Percentiles rank a stretch among this genome's conserved stretches.
Evolutionary conservation across 1,284 basidiomycete genomes (phyloP).

Genomic region (Irpex sp.): DNA sequence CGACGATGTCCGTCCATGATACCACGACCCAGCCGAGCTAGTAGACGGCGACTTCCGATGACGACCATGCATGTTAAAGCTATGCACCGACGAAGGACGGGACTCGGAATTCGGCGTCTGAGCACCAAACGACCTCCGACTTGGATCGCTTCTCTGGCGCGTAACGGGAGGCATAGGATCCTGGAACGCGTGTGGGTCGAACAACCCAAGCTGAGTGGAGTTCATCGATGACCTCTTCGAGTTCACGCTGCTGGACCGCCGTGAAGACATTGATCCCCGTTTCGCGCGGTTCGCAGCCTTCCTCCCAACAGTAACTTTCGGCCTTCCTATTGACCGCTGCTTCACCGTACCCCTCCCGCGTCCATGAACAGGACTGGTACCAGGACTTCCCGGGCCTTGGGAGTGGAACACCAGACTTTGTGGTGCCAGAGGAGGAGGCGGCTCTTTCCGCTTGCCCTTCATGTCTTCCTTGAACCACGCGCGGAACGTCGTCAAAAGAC

Average conservation of each 20-base stretch:
- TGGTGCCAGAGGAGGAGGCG: slow-evolving; percentile 16
- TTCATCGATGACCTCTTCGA: slow-evolving; percentile 70
- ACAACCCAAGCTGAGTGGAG: slow-evolving; percentile 54
- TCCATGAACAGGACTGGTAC: slow-evolving; percentile 20
- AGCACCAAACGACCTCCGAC: slow-evolving; percentile 62
- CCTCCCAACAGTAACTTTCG: slow-evolving; percentile 28
- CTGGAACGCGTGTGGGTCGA: slow-evolving; percentile 48
- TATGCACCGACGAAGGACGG: slow-evolving; percentile 70
- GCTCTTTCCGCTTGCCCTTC: slow-evolving; percentile 58
- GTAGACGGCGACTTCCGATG: slow-evolving; percentile 74
- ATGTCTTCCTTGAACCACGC: slow-evolving; percentile 80
- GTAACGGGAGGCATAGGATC: slow-evolving; percentile 40
- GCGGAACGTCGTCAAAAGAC: slow-evolving; percentile 67
- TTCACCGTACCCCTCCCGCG: slow-evolving; percentile 39
- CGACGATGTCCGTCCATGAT: slow-evolving; percentile 55
- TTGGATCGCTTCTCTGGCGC: slow-evolving; percentile 42
- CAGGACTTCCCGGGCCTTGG: slow-evolving; percentile 12
- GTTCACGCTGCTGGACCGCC: slow-evolving; percentile 79
- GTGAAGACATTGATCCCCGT: slow-evolving; percentile 64
- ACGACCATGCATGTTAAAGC: slow-evolving; percentile 51
- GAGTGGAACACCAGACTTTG: slow-evolving; percentile 14
- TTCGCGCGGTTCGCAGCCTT: slow-evolving; percentile 44
- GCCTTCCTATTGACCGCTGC: slow-evolving; percentile 36
- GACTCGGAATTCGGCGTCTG: slow-evolving; percentile 82
- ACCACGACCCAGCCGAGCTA: slow-evolving; percentile 67